Percentiles rank a stretch among this genome's conserved stretches.
These are phyloP conservation scores for Phellopilus nigrolimitatus DNA, from an alignment of 1,284 basidiomycete species.

Conservation along the genomic window DNA sequence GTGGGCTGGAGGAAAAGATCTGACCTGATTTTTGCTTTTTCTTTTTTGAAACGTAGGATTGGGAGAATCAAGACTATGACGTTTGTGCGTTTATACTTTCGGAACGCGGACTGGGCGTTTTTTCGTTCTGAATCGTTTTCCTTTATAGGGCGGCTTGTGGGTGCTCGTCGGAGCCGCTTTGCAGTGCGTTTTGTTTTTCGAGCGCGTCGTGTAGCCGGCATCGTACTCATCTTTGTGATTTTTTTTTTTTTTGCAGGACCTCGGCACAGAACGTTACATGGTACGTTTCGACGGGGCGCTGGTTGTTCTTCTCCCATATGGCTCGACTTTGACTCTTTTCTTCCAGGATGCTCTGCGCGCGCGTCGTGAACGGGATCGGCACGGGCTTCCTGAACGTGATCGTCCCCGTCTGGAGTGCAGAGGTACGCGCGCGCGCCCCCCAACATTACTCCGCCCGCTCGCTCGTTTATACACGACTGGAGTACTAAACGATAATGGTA, in stretches of 20 bases:
- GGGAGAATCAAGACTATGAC: slow-evolving; percentile 44
- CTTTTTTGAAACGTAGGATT: slow-evolving; percentile 31
- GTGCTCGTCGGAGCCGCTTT: slow-evolving; percentile 44
- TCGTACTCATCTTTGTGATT: background rate
- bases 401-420: slow-evolving; percentile 48
- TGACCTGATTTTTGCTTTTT: slow-evolving; percentile 1
- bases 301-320: background rate
- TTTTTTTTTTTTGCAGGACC: slow-evolving; percentile 3
- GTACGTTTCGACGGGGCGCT: slow-evolving; percentile 28
- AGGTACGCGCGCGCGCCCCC: too few relatives aligned
- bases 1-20: background rate
- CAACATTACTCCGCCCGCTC: background rate
- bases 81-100: slow-evolving; percentile 24
- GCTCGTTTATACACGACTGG: too few relatives aligned
- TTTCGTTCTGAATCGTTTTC: background rate
- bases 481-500: too few relatives aligned
- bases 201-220: too few relatives aligned
- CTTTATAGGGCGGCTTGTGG: slow-evolving; percentile 29
- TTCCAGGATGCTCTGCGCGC: slow-evolving; percentile 45
- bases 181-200: slow-evolving; percentile 31
- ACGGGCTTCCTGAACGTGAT: slow-evolving; percentile 49
- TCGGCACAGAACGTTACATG: slow-evolving; percentile 46
- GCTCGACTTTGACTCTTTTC: background rate
- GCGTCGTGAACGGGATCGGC: slow-evolving; percentile 48
- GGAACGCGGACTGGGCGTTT: too few relatives aligned